Evolutionary conservation across 345 rosid species (phyloP), one percentile per base, ranked within the genome.

Genomic region (Geranium brycei): DNA sequence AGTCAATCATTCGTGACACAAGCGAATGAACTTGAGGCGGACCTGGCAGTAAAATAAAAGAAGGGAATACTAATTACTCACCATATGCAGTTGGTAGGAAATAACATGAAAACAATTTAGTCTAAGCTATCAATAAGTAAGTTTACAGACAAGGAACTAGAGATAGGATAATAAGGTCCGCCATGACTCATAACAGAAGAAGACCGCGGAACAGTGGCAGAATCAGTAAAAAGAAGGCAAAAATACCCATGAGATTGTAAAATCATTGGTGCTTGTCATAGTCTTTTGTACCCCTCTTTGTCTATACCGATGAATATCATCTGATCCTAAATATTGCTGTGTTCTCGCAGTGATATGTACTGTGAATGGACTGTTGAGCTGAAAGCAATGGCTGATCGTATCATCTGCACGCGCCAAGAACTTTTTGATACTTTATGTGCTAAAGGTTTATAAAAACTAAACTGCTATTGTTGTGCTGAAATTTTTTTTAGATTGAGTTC

Each of bases 301-400:
- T 31, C 53, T 59, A 31, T 14, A 60, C 18, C n/a, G 38, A 31
- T 17, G 40, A 60, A 60, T n/a, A 7, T 53, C 19, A 1, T 4
- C 1, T 53, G 55, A 17, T 2, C 32, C 41, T 17, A 40, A 19
- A 17, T 62, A 41, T 28, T 40, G 14, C 61, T 23, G 35, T 28
- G 12, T 3, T 55, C 23, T n/a, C 60, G 65, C 78, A 82, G 86
- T 69, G 65, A 75, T 31, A 55, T 77, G 69, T 77, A 73, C 62
- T 68, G 59, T 65, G 79, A 77, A 58, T 82, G 86, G 86, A 72
- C 68, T 31, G 40, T 63, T 10, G 86, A 82, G 75, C 31, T 82
- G 77, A 79, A 72, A 75, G 66, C 64, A 31, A 77, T 82, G 86
- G 68, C 73, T 17, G 71, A 71, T 55, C 80, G 86, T 28, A 63